A percentile compares a stretch with the other conserved stretches of the same genome.
These are phyloP conservation scores for Hemileccinum impolitum DNA, from an alignment of 768 basidiomycete species.

Conservation along the genomic window DNA sequence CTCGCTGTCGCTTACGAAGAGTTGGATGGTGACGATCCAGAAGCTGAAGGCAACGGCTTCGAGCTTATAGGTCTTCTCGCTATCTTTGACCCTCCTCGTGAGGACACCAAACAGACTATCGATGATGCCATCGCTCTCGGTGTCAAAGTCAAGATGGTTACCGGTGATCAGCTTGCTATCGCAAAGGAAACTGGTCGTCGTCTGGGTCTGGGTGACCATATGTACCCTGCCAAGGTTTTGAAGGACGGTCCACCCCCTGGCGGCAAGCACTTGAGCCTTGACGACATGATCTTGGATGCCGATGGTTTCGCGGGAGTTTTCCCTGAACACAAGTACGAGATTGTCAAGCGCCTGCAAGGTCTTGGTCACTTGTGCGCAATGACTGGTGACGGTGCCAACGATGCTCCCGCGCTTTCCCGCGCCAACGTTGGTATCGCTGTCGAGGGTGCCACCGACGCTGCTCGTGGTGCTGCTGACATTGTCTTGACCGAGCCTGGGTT, in stretches of 20 bases:
- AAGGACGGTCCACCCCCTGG: conserved; percentile 93
- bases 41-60: conserved; percentile 93
- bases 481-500: conserved; percentile 98
- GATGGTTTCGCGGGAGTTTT: conserved; percentile 99
- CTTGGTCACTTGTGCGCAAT: conserved; percentile 96
- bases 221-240: conserved; percentile 99
- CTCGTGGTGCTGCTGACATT: conserved; percentile 97
- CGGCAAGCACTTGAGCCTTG: conserved; percentile 76
- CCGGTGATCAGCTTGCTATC: conserved; percentile 99
- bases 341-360: conserved; percentile 96
- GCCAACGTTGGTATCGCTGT: conserved; percentile 99
- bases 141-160: conserved; percentile 99
- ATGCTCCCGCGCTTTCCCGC: conserved; percentile 95
- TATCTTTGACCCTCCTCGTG: conserved; percentile 97
- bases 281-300: conserved; percentile 99
- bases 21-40: conserved; percentile 74
- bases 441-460: conserved; percentile 98
- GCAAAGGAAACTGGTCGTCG: conserved; percentile 99
- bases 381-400: conserved; percentile 99
- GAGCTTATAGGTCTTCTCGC: conserved; percentile 96
- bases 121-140: conserved; percentile 95
- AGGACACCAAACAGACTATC: conserved; percentile 98
- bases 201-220: conserved; percentile 97
- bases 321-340: conserved; percentile 99
- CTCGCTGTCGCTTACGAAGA: conserved; percentile 96